These are phyloP conservation scores for Liquidambar formosana DNA, from an alignment of 164 flowering plant genomes.

Conservation along the genomic window DNA sequence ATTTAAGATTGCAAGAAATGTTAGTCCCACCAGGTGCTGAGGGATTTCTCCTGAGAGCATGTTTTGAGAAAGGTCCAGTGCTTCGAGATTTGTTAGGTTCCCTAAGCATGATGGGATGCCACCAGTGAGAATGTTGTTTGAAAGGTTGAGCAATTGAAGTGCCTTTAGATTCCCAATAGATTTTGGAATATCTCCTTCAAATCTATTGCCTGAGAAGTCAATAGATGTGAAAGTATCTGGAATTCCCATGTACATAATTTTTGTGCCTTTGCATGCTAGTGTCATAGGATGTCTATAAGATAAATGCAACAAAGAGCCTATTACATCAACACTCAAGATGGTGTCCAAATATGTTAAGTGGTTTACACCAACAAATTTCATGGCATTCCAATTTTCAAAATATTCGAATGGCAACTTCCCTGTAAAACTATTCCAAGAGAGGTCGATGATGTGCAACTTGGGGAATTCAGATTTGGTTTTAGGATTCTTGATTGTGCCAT, in stretches of 20 bases:
- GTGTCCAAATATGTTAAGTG: background rate
- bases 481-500: conserved; percentile 1
- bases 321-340: too few species aligned
- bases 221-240: background rate
- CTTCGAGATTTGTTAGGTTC: conserved; percentile 3
- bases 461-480: background rate
- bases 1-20: conserved; percentile 1
- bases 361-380: background rate
- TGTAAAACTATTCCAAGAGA: conserved; percentile 14
- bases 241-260: background rate
- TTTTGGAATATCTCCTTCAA: conserved; percentile 14
- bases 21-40: background rate
- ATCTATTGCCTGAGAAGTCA: conserved; percentile 16
- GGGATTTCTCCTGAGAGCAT: conserved; percentile 19
- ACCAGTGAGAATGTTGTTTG: conserved; percentile 13
- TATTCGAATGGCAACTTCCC: conserved; percentile 1
- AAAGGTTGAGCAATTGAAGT: conserved; percentile 13
- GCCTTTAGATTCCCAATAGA: conserved; percentile 5
- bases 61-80: conserved; percentile 20
- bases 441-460: conserved; percentile 13
- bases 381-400: conserved; percentile 6
- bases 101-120: conserved; percentile 14
- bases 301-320: background rate
- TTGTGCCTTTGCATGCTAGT: conserved; percentile 2
- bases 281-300: background rate